These are phyloP conservation scores for Mortierella sp. DNA, from an alignment of 371 early-diverging fungal species.

Conservation along the genomic window DNA sequence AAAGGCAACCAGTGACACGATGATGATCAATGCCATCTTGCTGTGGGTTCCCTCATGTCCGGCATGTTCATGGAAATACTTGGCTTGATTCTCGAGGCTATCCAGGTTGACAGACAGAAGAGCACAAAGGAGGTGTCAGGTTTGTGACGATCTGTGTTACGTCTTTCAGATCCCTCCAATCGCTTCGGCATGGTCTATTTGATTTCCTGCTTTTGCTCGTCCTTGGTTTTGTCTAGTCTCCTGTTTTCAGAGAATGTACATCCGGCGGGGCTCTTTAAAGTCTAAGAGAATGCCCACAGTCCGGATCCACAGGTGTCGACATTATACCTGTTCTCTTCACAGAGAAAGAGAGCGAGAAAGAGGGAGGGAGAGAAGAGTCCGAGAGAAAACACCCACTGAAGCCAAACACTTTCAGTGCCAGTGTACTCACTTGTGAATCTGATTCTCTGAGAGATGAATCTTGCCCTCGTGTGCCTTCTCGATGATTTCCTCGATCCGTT, in stretches of 20 bases:
- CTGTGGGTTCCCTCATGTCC: slow-evolving; percentile 80
- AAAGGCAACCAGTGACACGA: slow-evolving; percentile 73
- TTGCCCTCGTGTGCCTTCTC: slow-evolving; percentile 45
- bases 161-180: background rate
- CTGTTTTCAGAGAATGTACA: too few relatives aligned
- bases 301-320: too few relatives aligned
- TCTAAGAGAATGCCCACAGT: too few relatives aligned
- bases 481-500: slow-evolving; percentile 36
- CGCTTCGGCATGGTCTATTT: too few relatives aligned
- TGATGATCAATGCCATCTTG: slow-evolving; percentile 81
- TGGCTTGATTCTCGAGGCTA: slow-evolving; percentile 47
- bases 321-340: too few relatives aligned
- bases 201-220: too few relatives aligned
- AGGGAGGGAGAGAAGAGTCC: background rate
- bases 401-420: background rate
- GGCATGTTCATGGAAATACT: slow-evolving; percentile 53
- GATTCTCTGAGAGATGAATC: slow-evolving; percentile 34
- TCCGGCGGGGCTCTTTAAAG: too few relatives aligned
- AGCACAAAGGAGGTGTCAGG: background rate
- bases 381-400: background rate
- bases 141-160: background rate
- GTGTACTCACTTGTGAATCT: slow-evolving; percentile 45
- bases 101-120: background rate
- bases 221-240: too few relatives aligned
- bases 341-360: too few relatives aligned